Evolutionary conservation across 768 basidiomycete genomes (phyloP), one percentile per base, ranked within the genome.

Genomic region (Russula olivacea): DNA sequence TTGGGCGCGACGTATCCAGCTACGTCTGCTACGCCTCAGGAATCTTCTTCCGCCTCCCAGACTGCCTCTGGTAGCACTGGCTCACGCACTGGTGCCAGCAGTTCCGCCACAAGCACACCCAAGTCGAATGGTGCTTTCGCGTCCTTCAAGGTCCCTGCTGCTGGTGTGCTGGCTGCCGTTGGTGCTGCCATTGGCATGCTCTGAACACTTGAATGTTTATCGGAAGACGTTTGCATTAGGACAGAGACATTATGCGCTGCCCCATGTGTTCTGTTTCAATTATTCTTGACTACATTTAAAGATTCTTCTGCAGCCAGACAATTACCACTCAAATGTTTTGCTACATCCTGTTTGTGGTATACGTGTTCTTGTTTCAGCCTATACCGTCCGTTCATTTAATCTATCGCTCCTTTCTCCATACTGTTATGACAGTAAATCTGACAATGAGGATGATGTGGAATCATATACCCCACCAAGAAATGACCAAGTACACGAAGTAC

Each of bases 1-100:
- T 64, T 74, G 36, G 83, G 83, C 55, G 76, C 86, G 40, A 9
- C 76, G 14, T 88, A 83, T 68, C 83, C 85, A 11, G 52, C 72
- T 4, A 61, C 81, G 21, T 68, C 73, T 21, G 72, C 76, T 15
- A 71, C 75, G 19, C 70, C 74, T 23, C 66, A 75, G 5, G 68
- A 65, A 30, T 47, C 71, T 5, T 66, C 70, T 12, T 54, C 71
- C 36, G 61, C 59, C 21, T 43, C 64, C 5, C 34, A 45, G 5
- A 34, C 47, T 21, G 36, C 50, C 17, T 43, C 55, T 41, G 25
- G 19, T 23, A 21, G n/a, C 51, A 55, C 67, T 17, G 21, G 61
- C 15, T 21, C 65, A 6, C 1, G 40, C 55, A 58, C 40, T 6
- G 17, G 60, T 34, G 51, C 41, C 25, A 65, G 55, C 43, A 41